These are phyloP conservation scores for Plantago rigida DNA, from an alignment of 305 asterid genomes.

Conservation along the genomic window DNA sequence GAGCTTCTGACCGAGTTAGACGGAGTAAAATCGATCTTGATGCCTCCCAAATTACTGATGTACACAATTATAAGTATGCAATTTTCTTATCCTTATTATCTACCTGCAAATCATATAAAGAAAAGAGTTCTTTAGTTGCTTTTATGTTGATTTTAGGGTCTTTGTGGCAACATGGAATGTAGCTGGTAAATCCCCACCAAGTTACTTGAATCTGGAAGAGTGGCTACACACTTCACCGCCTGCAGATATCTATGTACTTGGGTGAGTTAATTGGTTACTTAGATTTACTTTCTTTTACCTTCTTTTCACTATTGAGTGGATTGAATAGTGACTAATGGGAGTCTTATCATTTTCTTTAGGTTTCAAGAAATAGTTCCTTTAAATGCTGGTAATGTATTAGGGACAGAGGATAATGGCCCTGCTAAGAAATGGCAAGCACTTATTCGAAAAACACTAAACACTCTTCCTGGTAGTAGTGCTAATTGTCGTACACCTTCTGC, in stretches of 20 bases:
- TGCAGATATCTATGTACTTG: slow-evolving; percentile 81
- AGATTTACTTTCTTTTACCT: not conserved
- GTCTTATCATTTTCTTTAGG: slow-evolving; percentile 35
- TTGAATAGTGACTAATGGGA: slow-evolving; percentile 10
- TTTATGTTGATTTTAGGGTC: slow-evolving; percentile 33
- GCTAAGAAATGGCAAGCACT: slow-evolving; percentile 84
- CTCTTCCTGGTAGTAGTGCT: slow-evolving; percentile 61
- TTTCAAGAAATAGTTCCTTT: slow-evolving; percentile 97
- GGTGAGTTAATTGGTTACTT: slow-evolving; percentile 41
- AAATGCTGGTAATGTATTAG: slow-evolving; percentile 93
- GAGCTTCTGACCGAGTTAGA: slow-evolving; percentile 33
- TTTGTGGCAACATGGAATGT: slow-evolving; percentile 93
- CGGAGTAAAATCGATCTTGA: slow-evolving; percentile 54
- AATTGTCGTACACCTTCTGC: slow-evolving; percentile 66
- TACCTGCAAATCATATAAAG: slow-evolving; percentile 2
- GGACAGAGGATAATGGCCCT: slow-evolving; percentile 88
- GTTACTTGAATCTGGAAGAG: slow-evolving; percentile 60
- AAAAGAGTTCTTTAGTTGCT: not conserved
- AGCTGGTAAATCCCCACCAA: slow-evolving; percentile 85
- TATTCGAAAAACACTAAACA: slow-evolving; percentile 61
- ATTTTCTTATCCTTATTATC: slow-evolving; percentile 17
- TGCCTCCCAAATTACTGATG: slow-evolving; percentile 52
- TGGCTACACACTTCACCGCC: slow-evolving; percentile 90
- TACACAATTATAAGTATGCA: slow-evolving; percentile 43
- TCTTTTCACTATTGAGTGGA: slow-evolving; percentile 11